A percentile compares a stretch with the other conserved stretches of the same genome.
phyloP scores from a whole-genome alignment of 495 filamentous ascomycete genomes.

The Aspergillus sclerotioniger region DNA sequence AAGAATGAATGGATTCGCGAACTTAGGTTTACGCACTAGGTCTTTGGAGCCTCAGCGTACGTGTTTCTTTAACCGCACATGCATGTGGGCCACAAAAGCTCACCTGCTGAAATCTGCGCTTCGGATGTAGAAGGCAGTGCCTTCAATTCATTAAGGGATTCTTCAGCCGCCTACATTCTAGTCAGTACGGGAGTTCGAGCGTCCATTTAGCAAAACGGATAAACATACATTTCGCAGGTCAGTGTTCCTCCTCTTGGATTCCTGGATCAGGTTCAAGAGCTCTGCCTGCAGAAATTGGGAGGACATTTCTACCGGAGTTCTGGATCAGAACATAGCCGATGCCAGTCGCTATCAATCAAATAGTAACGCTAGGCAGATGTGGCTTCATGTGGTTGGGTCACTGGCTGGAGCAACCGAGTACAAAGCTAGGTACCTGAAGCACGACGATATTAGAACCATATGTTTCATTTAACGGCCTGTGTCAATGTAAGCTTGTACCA shows the following conservation, averaged over 20 bases:
- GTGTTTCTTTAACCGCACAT: background rate
- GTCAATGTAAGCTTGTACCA: constrained; percentile 5
- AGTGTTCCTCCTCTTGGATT: constrained; percentile 88
- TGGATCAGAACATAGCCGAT: constrained; percentile 37
- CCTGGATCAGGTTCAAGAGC: constrained; percentile 88
- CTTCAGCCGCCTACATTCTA: constrained; percentile 75
- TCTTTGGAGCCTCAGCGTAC: constrained; percentile 54
- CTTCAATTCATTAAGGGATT: constrained; percentile 88
- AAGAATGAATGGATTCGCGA: constrained; percentile 88
- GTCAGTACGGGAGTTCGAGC: constrained; percentile 20
- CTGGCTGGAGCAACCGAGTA: background rate
- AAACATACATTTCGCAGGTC: constrained; percentile 76
- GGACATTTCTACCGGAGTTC: constrained; percentile 64
- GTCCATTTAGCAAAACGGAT: constrained; percentile 8
- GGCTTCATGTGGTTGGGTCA: constrained; percentile 15
- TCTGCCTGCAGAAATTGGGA: constrained; percentile 86
- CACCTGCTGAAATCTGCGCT: constrained; percentile 81
- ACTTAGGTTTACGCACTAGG: constrained; percentile 73
- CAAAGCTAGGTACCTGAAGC: background rate
- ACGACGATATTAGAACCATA: background rate
- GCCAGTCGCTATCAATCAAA: constrained; percentile 14
- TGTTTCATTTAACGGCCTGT: background rate
- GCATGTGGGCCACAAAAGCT: constrained; percentile 20
- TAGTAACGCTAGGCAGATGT: constrained; percentile 16
- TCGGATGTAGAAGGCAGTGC: constrained; percentile 72